These are phyloP conservation scores for Ascochyta viciae-villosae DNA, from an alignment of 2,329 filamentous ascomycete species.

Conservation along the genomic window DNA sequence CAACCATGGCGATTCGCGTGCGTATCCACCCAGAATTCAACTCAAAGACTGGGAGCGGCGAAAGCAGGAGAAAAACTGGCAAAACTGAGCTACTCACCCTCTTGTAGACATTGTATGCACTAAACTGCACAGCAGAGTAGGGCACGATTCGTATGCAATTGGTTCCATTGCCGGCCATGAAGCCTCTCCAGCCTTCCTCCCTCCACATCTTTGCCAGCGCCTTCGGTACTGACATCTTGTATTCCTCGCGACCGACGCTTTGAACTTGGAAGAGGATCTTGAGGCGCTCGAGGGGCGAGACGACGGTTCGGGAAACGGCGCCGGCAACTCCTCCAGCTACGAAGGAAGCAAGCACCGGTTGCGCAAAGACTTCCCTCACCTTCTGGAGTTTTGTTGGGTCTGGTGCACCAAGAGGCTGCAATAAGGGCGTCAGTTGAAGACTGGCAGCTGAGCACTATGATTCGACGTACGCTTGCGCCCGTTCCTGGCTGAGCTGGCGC, in stretches of 20 bases:
- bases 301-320: conserved; percentile 95
- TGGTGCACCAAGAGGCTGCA: conserved; percentile 25
- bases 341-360: conserved; percentile 89
- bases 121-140: conserved; percentile 97
- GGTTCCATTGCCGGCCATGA: conserved; percentile 97
- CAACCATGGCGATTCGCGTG: not conserved
- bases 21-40: not conserved
- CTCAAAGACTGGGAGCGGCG: not conserved
- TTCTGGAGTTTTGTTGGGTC: conserved; percentile 34
- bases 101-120: conserved; percentile 98
- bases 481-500: conserved; percentile 24
- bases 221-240: conserved; percentile 89
- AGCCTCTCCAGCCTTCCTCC: conserved; percentile 95
- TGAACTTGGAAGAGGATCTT: conserved; percentile 99
- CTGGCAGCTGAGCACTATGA: not conserved
- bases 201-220: conserved; percentile 94
- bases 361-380: conserved; percentile 62
- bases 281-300: conserved; percentile 91
- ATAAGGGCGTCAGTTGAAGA: conserved; percentile 23
- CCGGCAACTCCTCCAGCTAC: conserved; percentile 93
- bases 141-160: conserved; percentile 98
- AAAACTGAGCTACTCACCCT: conserved; percentile 64
- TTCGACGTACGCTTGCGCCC: conserved; percentile 34
- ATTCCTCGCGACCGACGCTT: conserved; percentile 86
- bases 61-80: not conserved